Percentiles rank a stretch among this genome's conserved stretches.
These are phyloP conservation scores for Chaetomiaceae sp. DNA, from an alignment of 2,329 filamentous ascomycete genomes.

Conservation along the genomic window DNA sequence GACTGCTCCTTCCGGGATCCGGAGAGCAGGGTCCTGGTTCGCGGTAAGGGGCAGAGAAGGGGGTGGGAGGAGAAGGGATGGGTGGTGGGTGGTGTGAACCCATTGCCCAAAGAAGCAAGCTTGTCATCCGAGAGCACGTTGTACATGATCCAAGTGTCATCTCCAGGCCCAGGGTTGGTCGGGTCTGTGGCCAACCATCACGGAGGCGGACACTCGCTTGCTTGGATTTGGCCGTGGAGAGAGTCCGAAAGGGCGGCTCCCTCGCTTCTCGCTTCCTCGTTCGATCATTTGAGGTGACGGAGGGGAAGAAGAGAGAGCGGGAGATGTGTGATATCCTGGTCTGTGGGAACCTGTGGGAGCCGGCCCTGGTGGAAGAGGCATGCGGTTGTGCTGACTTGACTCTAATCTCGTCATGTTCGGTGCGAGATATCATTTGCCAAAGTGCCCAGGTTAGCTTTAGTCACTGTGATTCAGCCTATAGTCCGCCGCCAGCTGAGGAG, in stretches of 20 bases:
- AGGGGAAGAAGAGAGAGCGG: neutral
- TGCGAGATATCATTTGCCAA: neutral
- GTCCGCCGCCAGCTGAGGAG: neutral
- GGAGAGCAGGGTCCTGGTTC: constrained; percentile 7
- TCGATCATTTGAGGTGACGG: neutral
- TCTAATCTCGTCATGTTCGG: neutral
- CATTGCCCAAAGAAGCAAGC: constrained; percentile 21
- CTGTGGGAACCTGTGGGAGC: constrained; percentile 1
- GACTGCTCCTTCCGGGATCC: constrained; percentile 16
- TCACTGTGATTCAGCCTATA: constrained; percentile 22
- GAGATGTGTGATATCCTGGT: constrained; percentile 19
- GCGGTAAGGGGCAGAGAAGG: neutral
- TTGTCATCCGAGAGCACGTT: constrained; percentile 15
- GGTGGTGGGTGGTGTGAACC: neutral
- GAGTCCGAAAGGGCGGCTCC: constrained; percentile 9
- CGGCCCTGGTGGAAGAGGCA: neutral
- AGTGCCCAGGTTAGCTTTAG: neutral
- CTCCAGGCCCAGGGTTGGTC: neutral
- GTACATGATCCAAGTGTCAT: constrained; percentile 1
- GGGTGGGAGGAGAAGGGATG: too few species aligned
- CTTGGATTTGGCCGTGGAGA: constrained; percentile 7
- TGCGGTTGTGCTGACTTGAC: constrained; percentile 1
- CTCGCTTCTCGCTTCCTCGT: too few species aligned
- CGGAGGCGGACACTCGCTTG: neutral
- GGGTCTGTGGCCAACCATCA: neutral